Evolutionary conservation across 148 eudicot genomes (phyloP).

Genomic region (Camellia granthamiana): DNA sequence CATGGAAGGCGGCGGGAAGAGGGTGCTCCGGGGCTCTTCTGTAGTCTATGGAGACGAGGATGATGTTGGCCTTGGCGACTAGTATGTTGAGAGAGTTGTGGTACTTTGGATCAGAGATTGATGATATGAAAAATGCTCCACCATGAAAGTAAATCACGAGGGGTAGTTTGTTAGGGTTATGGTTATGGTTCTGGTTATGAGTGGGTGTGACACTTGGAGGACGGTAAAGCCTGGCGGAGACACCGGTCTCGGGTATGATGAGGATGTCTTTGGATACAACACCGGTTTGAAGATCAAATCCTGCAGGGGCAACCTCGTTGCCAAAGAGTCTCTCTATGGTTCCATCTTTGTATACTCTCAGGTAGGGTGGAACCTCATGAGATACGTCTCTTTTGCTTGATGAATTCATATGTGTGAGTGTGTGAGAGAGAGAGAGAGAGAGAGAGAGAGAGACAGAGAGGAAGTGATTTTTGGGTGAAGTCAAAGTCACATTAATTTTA

Average conservation of each 20-base stretch:
- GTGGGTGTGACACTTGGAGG: conserved; percentile 22
- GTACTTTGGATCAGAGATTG: conserved; percentile 40
- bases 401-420: background rate
- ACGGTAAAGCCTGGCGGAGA: conserved; percentile 44
- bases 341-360: conserved; percentile 48
- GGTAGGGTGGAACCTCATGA: conserved; percentile 46
- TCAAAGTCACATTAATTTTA: too few species aligned
- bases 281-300: conserved; percentile 30
- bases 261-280: conserved; percentile 42
- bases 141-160: conserved; percentile 50
- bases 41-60: conserved; percentile 44
- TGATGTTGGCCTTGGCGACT: conserved; percentile 22
- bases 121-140: conserved; percentile 42
- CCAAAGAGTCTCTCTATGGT: conserved; percentile 39
- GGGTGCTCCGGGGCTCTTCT: conserved; percentile 49
- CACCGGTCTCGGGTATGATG: conserved; percentile 25
- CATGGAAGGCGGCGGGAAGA: conserved; percentile 45
- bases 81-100: conserved; percentile 42
- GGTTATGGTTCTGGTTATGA: background rate
- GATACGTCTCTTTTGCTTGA: conserved; percentile 10
- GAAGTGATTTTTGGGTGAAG: too few species aligned
- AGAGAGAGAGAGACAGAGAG: background rate
- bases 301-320: conserved; percentile 33
- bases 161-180: conserved; percentile 36
- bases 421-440: too few species aligned